Evolutionary conservation across 2,329 filamentous ascomycete genomes (phyloP).

Genomic region (Cryphonectria radicalis): DNA sequence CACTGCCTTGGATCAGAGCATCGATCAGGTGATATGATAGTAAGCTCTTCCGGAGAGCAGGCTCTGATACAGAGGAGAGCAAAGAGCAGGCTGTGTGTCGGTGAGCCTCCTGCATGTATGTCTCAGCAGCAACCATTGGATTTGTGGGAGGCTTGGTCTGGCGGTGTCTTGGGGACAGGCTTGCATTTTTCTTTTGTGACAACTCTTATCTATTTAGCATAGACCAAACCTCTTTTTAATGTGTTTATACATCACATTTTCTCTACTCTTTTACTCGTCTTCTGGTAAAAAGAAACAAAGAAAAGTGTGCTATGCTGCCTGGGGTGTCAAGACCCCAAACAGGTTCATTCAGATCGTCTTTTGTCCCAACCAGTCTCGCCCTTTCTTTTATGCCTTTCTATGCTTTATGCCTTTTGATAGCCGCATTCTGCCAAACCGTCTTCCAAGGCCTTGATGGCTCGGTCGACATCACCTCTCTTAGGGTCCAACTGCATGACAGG

Average conservation of each 20-base stretch:
- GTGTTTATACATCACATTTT: conserved; percentile 4
- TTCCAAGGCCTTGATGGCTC: conserved; percentile 78
- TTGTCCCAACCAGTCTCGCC: conserved; percentile 10
- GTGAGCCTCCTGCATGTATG: not conserved
- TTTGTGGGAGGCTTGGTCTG: not conserved
- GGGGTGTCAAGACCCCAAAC: not conserved
- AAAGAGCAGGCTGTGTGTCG: not conserved
- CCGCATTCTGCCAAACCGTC: conserved; percentile 76
- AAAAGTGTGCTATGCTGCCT: not conserved
- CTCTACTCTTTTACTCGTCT: conserved; percentile 15
- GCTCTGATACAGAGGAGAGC: not conserved
- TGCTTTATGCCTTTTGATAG: conserved; percentile 52
- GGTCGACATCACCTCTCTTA: conserved; percentile 78
- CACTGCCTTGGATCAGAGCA: not conserved
- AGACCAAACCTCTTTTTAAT: conserved; percentile 7
- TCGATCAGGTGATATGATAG: not conserved
- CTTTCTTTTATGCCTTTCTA: conserved; percentile 24
- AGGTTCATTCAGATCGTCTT: not conserved
- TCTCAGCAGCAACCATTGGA: not conserved
- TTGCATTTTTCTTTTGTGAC: not conserved
- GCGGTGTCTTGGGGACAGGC: not conserved
- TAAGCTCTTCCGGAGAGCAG: not conserved
- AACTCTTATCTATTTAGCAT: conserved; percentile 16
- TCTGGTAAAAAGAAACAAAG: not conserved
- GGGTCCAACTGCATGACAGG: conserved; percentile 64